Percentiles rank a stretch among this genome's conserved stretches.
Evolutionary conservation across 2,329 filamentous ascomycete genomes (phyloP).

Genomic region (Fusarium nanum): DNA sequence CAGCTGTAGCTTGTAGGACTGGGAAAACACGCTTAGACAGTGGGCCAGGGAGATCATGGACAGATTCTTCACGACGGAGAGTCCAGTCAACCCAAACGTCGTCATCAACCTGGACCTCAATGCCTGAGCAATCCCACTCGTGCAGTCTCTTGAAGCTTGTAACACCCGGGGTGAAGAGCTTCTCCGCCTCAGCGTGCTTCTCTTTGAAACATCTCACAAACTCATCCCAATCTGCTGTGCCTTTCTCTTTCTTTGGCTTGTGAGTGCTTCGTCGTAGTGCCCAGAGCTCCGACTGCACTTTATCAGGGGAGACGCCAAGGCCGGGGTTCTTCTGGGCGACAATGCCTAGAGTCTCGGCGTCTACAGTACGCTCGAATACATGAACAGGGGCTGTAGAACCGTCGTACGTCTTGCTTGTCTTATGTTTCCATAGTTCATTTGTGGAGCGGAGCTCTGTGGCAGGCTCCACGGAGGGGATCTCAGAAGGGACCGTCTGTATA

Average conservation of each 20-base stretch:
- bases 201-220: slow-evolving; percentile 70
- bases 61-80: slow-evolving; percentile 71
- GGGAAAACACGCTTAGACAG: slow-evolving; percentile 74
- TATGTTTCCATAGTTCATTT: slow-evolving; percentile 60
- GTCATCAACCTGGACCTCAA: slow-evolving; percentile 54
- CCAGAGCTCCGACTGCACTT: slow-evolving; percentile 66
- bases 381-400: slow-evolving; percentile 64
- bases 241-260: slow-evolving; percentile 59
- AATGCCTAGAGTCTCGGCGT: slow-evolving; percentile 56
- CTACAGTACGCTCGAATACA: slow-evolving; percentile 63
- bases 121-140: slow-evolving; percentile 59
- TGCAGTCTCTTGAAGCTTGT: slow-evolving; percentile 52
- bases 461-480: slow-evolving; percentile 36
- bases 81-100: slow-evolving; percentile 61
- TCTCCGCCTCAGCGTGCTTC: slow-evolving; percentile 56
- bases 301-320: slow-evolving; percentile 35
- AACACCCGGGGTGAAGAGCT: slow-evolving; percentile 55
- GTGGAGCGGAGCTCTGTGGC: slow-evolving; percentile 30
- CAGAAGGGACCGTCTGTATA: slow-evolving; percentile 64
- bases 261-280: slow-evolving; percentile 72
- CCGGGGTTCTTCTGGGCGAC: slow-evolving; percentile 52
- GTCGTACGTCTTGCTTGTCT: slow-evolving; percentile 60
- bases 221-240: slow-evolving; percentile 72
- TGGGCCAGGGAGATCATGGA: slow-evolving; percentile 70
- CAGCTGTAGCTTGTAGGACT: slow-evolving; percentile 70